Evolutionary conservation across 305 asterid genomes (phyloP).

Genomic region (Rubia balearica): DNA sequence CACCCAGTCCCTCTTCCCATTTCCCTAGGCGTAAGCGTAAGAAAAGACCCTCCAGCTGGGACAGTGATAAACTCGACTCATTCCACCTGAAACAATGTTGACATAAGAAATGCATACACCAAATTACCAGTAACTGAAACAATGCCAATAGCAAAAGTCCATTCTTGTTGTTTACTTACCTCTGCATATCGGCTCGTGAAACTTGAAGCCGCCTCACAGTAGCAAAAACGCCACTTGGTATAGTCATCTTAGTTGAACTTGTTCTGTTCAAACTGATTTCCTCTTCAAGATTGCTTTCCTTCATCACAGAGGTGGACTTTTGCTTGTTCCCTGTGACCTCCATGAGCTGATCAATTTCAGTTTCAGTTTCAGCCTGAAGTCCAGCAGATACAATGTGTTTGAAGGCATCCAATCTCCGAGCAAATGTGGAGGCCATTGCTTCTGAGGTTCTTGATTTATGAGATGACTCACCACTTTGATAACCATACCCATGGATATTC

Average conservation of each 20-base stretch:
- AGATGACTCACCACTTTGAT: conserved; percentile 22
- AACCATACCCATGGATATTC: conserved; percentile 10
- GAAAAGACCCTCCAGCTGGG: conserved; percentile 55
- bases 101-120: background rate
- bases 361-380: conserved; percentile 35
- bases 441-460: conserved; percentile 33
- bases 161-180: conserved; percentile 28
- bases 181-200: conserved; percentile 68
- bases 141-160: background rate
- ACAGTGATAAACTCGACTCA: conserved; percentile 31
- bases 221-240: conserved; percentile 38
- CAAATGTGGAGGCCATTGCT: conserved; percentile 53
- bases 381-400: conserved; percentile 35
- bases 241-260: background rate
- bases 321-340: conserved; percentile 30
- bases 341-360: conserved; percentile 37
- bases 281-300: conserved; percentile 22
- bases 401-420: conserved; percentile 60
- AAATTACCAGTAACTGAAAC: background rate
- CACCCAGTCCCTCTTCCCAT: conserved; percentile 44
- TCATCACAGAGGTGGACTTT: conserved; percentile 14
- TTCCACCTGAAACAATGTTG: conserved; percentile 41
- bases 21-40: conserved; percentile 56
- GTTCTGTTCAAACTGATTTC: conserved; percentile 27
- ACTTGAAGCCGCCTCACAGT: conserved; percentile 56